A percentile compares a stretch with the other conserved stretches of the same genome.
Conservation (phyloP, 1,284 basidiomycete species). For the Taiwanofungus camphoratus region DNA sequence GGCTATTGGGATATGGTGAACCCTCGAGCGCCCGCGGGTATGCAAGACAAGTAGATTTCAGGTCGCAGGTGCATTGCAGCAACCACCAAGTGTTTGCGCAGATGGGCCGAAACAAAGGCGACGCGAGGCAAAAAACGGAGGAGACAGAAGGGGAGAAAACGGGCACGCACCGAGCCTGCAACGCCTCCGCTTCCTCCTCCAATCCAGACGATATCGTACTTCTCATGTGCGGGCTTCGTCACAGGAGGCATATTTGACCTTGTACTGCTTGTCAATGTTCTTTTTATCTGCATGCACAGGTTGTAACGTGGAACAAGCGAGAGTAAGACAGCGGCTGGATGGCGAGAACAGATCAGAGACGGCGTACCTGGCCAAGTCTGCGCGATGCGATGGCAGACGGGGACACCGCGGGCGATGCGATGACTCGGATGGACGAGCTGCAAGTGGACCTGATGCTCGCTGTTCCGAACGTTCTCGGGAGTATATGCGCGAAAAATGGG, state of each 20-base stretch:
- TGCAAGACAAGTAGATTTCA: too few species aligned
- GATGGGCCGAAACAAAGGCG: too few species aligned
- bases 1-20: too few species aligned
- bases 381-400: constrained; percentile 16
- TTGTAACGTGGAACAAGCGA: neutral
- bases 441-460: too few species aligned
- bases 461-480: neutral
- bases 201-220: constrained; percentile 78
- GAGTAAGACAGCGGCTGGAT: neutral
- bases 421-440: neutral
- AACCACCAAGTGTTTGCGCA: too few species aligned
- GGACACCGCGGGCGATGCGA: constrained; percentile 3
- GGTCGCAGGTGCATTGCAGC: too few species aligned
- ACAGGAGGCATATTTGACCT: constrained; percentile 61
- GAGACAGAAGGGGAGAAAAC: too few species aligned
- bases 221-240: constrained; percentile 53
- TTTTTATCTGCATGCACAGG: constrained; percentile 38
- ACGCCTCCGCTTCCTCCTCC: constrained; percentile 84
- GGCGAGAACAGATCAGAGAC: neutral
- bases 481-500: constrained; percentile 2
- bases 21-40: too few species aligned
- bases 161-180: constrained; percentile 65
- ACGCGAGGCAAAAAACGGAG: too few species aligned
- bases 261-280: constrained; percentile 36
- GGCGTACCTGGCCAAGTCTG: constrained; percentile 16